These are phyloP conservation scores for Globisporangium lucens DNA, from an alignment of 352 stramenopile genomes.

Conservation along the genomic window DNA sequence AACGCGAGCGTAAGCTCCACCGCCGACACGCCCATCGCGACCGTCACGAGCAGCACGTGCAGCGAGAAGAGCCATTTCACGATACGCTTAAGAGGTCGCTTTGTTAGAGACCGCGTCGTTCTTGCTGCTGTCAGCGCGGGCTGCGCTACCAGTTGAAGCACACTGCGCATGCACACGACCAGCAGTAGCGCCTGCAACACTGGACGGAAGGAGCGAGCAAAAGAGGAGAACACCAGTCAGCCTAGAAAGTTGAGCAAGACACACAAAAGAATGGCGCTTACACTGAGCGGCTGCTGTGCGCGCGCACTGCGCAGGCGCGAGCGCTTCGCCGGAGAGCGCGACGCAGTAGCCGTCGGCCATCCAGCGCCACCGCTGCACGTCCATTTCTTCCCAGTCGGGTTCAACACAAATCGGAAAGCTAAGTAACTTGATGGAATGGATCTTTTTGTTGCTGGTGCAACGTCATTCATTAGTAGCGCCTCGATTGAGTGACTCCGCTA, in stretches of 20 bases:
- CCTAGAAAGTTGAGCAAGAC: neutral
- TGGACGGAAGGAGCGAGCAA: slow-evolving; percentile 11
- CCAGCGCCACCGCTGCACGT: neutral
- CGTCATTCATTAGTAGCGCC: no score
- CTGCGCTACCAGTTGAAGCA: slow-evolving; percentile 26
- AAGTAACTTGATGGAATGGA: no score
- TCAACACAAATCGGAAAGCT: neutral
- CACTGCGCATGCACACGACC: slow-evolving; percentile 34
- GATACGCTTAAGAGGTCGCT: neutral
- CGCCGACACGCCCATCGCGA: slow-evolving; percentile 23
- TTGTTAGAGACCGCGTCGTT: neutral
- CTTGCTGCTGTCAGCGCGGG: neutral
- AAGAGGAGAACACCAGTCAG: neutral
- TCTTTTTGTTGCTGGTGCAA: no score
- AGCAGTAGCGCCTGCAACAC: slow-evolving; percentile 35
- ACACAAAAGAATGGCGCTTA: neutral
- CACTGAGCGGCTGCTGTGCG: slow-evolving; percentile 10
- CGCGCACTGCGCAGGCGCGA: slow-evolving; percentile 15
- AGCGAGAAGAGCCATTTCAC: slow-evolving; percentile 21
- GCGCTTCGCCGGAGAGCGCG: slow-evolving; percentile 10
- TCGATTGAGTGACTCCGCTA: no score
- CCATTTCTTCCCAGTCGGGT: neutral
- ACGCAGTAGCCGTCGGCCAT: slow-evolving; percentile 10
- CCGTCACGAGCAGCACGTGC: slow-evolving; percentile 28
- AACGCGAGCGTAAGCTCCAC: slow-evolving; percentile 23